A percentile compares a stretch with the other conserved stretches of the same genome.
Conservation (phyloP, 192 early-diverging fungal species). For the Helicostylum pulchrum region DNA sequence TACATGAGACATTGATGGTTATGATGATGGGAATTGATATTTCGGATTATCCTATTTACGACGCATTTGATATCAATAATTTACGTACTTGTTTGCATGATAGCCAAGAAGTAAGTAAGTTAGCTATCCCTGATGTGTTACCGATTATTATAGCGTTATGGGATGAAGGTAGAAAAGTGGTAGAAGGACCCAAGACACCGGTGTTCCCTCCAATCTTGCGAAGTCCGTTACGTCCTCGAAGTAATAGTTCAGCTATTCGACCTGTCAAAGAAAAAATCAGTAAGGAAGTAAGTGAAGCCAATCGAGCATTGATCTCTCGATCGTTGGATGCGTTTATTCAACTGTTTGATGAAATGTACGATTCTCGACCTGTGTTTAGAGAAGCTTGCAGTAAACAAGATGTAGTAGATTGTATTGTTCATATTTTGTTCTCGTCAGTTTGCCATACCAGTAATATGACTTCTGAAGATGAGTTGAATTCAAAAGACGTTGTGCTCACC, state of each 20-base stretch:
- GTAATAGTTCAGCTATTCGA: conserved; percentile 1
- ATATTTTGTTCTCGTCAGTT: conserved; percentile 53
- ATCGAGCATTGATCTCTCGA: background rate
- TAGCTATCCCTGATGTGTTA: conserved; percentile 46
- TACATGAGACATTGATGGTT: conserved; percentile 53
- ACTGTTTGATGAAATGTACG: conserved; percentile 20
- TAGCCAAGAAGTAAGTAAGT: conserved; percentile 13
- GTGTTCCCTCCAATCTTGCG: background rate
- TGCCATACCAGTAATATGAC: conserved; percentile 40
- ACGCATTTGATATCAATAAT: conserved; percentile 44
- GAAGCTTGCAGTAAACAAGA: conserved; percentile 50
- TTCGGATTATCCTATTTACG: conserved; percentile 45
- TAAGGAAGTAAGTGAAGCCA: background rate
- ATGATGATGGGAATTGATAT: conserved; percentile 57
- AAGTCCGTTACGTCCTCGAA: background rate
- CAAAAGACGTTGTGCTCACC: conserved; percentile 31
- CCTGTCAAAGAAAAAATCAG: background rate
- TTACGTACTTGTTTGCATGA: conserved; percentile 45
- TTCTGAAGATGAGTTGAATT: conserved; percentile 43
- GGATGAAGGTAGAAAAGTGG: conserved; percentile 14
- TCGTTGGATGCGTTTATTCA: conserved; percentile 10
- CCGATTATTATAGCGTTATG: conserved; percentile 44
- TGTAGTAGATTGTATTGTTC: conserved; percentile 48
- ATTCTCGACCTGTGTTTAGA: conserved; percentile 37
- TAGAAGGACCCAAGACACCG: background rate